Evolutionary conservation across 306 rosid genomes (phyloP).

Genomic region (Fagus sylvatica): DNA sequence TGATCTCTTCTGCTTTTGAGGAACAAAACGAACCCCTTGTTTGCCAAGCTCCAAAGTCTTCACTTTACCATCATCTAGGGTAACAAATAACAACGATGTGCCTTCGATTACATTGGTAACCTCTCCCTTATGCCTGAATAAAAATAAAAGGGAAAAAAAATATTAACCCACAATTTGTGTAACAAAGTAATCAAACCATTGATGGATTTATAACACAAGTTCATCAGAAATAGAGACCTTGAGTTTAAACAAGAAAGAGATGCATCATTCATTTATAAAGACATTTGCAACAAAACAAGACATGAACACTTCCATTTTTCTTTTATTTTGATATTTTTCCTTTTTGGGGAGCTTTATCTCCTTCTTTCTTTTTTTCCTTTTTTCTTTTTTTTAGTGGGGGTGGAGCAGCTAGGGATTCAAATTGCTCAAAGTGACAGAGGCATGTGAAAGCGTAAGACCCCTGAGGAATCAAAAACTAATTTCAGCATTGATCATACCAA

Average conservation of each 20-base stretch:
- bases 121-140: constrained; percentile 83
- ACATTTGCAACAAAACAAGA: not conserved
- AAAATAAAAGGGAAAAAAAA: not conserved
- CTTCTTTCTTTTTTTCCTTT: not conserved
- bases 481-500: not conserved
- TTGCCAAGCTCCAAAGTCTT: constrained; percentile 71
- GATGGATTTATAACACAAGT: not conserved
- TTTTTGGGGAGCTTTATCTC: too few relatives aligned
- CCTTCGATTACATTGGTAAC: constrained; percentile 71
- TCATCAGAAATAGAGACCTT: not conserved
- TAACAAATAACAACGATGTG: constrained; percentile 61
- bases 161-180: not conserved
- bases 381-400: not conserved
- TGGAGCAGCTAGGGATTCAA: not conserved
- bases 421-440: not conserved
- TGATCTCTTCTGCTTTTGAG: constrained; percentile 77
- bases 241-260: not conserved
- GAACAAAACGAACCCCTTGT: constrained; percentile 84
- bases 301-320: not conserved
- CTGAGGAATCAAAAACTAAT: not conserved
- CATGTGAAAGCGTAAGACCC: not conserved
- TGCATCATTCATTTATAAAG: not conserved
- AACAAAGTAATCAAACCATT: not conserved
- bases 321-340: not conserved
- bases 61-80: constrained; percentile 70